phyloP scores from a whole-genome alignment of 2,329 filamentous ascomycete genomes.

The Canariomyces notabilis region DNA sequence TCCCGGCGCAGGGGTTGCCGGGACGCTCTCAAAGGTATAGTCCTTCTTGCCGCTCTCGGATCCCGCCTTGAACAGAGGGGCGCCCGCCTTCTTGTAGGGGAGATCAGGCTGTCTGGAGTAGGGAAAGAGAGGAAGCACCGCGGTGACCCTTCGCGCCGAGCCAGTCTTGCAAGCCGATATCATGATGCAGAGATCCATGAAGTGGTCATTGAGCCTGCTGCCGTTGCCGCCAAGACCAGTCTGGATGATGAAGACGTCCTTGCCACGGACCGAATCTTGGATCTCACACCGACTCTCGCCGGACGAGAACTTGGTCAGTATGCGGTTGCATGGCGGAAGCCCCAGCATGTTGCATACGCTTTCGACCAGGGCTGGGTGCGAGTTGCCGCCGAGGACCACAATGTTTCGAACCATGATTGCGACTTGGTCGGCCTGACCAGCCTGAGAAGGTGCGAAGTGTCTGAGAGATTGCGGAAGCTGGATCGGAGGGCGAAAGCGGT shows the following conservation, averaged over 20 bases:
- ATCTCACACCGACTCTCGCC: constrained; percentile 95
- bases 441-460: constrained; percentile 10
- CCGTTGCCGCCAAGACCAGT: constrained; percentile 58
- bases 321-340: constrained; percentile 74
- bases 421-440: constrained; percentile 10
- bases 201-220: constrained; percentile 89
- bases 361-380: constrained; percentile 82
- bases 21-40: constrained; percentile 89
- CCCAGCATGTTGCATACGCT: constrained; percentile 85
- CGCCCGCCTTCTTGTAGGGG: constrained; percentile 92
- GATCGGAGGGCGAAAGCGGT: constrained; percentile 7
- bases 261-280: constrained; percentile 90
- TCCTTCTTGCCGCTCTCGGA: constrained; percentile 48
- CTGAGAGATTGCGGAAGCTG: constrained; percentile 11
- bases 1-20: constrained; percentile 74
- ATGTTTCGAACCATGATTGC: constrained; percentile 81
- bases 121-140: constrained; percentile 89
- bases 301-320: constrained; percentile 85
- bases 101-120: constrained; percentile 96
- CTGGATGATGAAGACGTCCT: constrained; percentile 98
- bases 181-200: constrained; percentile 95
- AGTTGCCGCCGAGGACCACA: constrained; percentile 86
- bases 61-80: constrained; percentile 71
- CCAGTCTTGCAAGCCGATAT: constrained; percentile 88
- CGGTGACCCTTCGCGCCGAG: constrained; percentile 87